A percentile compares a stretch with the other conserved stretches of the same genome.
phyloP scores from a whole-genome alignment of 257 asterid species.

The Capsicum rhomboideum region DNA sequence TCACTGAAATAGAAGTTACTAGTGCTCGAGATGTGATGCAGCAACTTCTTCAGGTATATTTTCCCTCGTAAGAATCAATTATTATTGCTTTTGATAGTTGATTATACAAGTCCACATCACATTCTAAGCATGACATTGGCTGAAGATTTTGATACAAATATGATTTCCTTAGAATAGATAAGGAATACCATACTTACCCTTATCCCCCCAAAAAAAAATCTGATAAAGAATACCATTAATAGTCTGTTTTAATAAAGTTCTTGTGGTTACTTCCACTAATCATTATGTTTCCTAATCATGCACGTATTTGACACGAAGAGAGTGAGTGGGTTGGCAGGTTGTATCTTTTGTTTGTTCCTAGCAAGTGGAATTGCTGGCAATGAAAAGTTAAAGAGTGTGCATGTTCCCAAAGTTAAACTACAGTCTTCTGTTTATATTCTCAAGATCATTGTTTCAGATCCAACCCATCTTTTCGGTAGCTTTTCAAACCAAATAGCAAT shows the following conservation, averaged over 20 bases:
- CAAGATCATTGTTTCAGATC: background rate
- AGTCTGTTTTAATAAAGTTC: background rate
- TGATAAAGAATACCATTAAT: background rate
- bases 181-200: too few relatives aligned
- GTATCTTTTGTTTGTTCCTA: background rate
- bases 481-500: background rate
- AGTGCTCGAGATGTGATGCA: constrained; percentile 94
- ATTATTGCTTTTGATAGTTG: background rate
- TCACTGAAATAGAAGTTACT: constrained; percentile 76
- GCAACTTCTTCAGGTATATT: constrained; percentile 81
- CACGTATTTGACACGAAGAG: background rate
- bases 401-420: background rate
- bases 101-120: background rate
- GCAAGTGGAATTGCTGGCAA: background rate
- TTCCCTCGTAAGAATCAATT: constrained; percentile 3
- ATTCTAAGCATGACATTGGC: background rate
- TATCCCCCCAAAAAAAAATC: too few relatives aligned
- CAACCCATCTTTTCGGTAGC: background rate
- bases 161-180: too few relatives aligned
- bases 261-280: background rate
- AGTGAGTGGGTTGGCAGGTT: background rate
- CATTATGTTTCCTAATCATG: background rate
- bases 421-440: background rate
- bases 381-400: background rate
- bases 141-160: background rate